These are phyloP conservation scores for Holtermanniella nyarrowii DNA, from an alignment of 768 basidiomycete genomes.

Conservation along the genomic window DNA sequence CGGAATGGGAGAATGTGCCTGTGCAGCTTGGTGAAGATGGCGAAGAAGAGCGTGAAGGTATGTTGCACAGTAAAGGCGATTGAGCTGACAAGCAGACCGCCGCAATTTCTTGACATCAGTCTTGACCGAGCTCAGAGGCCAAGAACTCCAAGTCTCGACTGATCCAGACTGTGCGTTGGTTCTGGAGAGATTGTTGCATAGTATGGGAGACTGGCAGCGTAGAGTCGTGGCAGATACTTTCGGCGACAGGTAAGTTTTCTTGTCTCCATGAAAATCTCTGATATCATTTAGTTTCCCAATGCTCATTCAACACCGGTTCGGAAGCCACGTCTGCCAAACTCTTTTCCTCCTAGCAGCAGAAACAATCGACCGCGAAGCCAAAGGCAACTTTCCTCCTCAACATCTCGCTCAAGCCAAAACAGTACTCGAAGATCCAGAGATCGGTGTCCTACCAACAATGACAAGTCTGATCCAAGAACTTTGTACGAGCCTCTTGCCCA, in stretches of 20 bases:
- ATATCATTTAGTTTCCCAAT: conserved; percentile 8
- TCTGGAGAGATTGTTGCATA: conserved; percentile 77
- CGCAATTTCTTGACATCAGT: conserved; percentile 72
- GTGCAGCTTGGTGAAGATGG: conserved; percentile 21
- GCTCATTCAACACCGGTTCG: conserved; percentile 62
- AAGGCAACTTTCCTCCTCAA: conserved; percentile 42
- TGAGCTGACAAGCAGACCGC: conserved; percentile 47
- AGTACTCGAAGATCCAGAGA: conserved; percentile 5
- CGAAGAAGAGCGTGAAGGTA: conserved; percentile 45
- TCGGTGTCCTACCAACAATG: conserved; percentile 38
- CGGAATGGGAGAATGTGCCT: conserved; percentile 63
- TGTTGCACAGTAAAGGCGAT: no score
- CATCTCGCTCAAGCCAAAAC: conserved; percentile 15
- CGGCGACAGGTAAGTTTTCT: conserved; percentile 65
- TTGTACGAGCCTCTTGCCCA: conserved; percentile 46
- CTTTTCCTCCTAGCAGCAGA: conserved; percentile 50
- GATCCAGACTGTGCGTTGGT: conserved; percentile 89
- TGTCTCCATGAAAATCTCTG: neutral
- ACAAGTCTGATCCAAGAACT: conserved; percentile 30
- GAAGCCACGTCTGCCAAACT: conserved; percentile 91
- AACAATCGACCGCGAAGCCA: conserved; percentile 43
- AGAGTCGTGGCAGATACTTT: conserved; percentile 81
- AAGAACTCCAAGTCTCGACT: conserved; percentile 80
- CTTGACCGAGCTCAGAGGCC: conserved; percentile 68
- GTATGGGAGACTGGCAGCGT: conserved; percentile 93